Conservation (phyloP, 257 asterid genomes). For the Fraxinus pennsylvanica region DNA sequence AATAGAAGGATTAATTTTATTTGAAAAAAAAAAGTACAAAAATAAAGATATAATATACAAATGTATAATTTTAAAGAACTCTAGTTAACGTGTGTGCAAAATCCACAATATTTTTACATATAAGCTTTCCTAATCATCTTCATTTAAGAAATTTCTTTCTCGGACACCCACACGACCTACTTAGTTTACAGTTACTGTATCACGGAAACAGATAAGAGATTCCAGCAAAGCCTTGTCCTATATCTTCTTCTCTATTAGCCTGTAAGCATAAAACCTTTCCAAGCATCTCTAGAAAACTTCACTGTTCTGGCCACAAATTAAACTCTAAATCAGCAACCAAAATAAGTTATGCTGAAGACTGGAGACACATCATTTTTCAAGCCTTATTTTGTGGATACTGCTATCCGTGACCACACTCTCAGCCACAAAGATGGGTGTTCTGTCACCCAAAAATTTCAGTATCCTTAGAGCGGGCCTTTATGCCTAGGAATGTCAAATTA, state of each 20-base stretch:
- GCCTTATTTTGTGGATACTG: not conserved
- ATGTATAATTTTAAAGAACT: no score
- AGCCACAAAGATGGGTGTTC: no score
- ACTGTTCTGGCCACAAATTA: not conserved
- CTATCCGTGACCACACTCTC: not conserved
- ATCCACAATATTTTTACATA: not conserved
- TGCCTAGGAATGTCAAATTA: not conserved
- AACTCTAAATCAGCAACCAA: not conserved
- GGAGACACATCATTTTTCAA: not conserved
- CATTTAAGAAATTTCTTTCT: not conserved
- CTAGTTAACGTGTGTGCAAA: not conserved
- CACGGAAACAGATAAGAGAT: not conserved
- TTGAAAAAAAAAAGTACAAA: no score
- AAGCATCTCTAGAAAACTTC: not conserved
- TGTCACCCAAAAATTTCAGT: no score
- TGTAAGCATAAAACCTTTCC: not conserved
- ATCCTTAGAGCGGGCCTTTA: not conserved
- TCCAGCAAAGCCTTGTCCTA: not conserved
- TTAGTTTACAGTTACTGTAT: not conserved
- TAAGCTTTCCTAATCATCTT: not conserved
- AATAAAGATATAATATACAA: no score
- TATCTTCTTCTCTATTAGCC: not conserved
- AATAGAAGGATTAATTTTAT: no score
- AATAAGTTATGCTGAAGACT: not conserved
- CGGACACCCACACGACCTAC: not conserved